Base-by-base conservation (phyloP, 2,329 filamentous ascomycete species). In the Achaetomium macrosporum region DNA sequence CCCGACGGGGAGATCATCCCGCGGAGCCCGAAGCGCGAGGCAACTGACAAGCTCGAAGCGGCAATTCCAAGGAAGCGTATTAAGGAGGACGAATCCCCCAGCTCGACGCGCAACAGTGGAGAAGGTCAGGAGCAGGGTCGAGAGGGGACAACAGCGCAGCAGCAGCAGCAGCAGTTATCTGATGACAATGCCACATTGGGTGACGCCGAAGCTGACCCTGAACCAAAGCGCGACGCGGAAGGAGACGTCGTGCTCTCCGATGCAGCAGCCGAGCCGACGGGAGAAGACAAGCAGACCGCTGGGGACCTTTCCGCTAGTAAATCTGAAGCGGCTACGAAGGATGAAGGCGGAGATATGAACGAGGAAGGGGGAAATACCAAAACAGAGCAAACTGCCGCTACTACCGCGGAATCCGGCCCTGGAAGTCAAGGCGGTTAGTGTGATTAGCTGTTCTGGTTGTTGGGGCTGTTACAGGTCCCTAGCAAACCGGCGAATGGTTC, bases 21-120 rank as follows among this genome's bases (percentile, higher is more conserved):
- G 66, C 68, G 56, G 64, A 71, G 57, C 50, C 68, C 76, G 2
- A 85, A 84, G 65, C 73, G 79, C 35, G 78, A 81, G 54, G 80
- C 79, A 0, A 76, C 77, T 2, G 74, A 76, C 19, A 71, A 74
- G 2, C 66, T 74, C 0, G 70, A 73, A 10, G 67, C 64, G 31
- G 64, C 31, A 9, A 37, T 39, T 5, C 47, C 63, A 5, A 37
- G 39, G 35, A 82, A 82, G 70, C 78, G 76, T 61, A 47, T 75
- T 0, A 81, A 75, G 66, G 75, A 76, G 47, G 72, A 71, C 9
- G 60, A 56, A 3, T 2, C 29, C 2, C 10, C 25, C 5, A 25
- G 11, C 11, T 17, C 31, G 3, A 15, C 33, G 4, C 25, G n/a
- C 58, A 44, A 20, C 19, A 29, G 29, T 29, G 29, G n/a, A 31